These are phyloP conservation scores for Mortierella sp. DNA, from an alignment of 371 early-diverging fungal species.

Conservation along the genomic window DNA sequence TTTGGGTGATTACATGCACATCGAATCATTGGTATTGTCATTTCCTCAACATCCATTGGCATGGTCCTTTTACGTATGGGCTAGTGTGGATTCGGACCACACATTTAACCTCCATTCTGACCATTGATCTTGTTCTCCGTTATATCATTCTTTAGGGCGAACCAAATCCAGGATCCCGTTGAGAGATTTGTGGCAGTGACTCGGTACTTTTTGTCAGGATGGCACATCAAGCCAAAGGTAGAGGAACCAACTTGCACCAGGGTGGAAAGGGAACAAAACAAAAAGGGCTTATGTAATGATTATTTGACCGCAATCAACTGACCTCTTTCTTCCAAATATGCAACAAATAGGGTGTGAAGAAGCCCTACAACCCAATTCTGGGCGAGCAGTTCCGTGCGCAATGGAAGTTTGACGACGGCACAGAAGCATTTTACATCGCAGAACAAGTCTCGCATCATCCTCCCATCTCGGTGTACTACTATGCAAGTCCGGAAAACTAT, in stretches of 20 bases:
- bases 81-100: not conserved
- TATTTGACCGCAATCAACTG: not conserved
- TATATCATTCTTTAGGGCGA: constrained; percentile 60
- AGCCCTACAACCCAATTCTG: constrained; percentile 97
- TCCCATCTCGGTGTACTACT: constrained; percentile 91
- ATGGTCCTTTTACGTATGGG: not conserved
- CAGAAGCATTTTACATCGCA: constrained; percentile 85
- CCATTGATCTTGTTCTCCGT: not conserved
- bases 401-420: constrained; percentile 80
- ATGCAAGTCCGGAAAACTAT: constrained; percentile 87
- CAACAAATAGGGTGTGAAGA: constrained; percentile 89
- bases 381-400: constrained; percentile 93
- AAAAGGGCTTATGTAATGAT: not conserved
- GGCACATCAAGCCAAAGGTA: constrained; percentile 97
- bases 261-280: not conserved
- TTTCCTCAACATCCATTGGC: not conserved
- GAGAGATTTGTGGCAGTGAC: constrained; percentile 90
- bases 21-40: not conserved
- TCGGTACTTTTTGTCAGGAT: constrained; percentile 93
- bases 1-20: not conserved
- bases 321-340: not conserved
- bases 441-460: constrained; percentile 99
- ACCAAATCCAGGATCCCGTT: constrained; percentile 76
- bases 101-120: not conserved
- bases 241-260: not conserved